A percentile compares a stretch with the other conserved stretches of the same genome.
Conservation (phyloP, 2,329 filamentous ascomycete species). For the Diplocarpon mali region DNA sequence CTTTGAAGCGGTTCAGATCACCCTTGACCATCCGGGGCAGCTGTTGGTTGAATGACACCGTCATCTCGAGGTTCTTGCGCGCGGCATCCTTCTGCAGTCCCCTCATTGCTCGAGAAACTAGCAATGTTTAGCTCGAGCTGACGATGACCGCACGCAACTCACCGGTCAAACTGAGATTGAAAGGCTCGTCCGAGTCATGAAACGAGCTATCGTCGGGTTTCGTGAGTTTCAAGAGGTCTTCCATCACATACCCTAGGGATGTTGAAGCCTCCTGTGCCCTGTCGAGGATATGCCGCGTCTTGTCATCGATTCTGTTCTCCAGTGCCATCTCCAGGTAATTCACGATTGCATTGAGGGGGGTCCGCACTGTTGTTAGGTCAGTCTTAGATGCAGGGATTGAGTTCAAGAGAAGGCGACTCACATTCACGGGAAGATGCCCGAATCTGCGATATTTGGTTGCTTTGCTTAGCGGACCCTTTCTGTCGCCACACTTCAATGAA, state of each 20-base stretch:
- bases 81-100: slow-evolving; percentile 16
- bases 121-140: background rate
- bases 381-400: background rate
- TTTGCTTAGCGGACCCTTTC: slow-evolving; percentile 14
- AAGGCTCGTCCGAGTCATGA: slow-evolving; percentile 10
- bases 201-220: slow-evolving; percentile 13
- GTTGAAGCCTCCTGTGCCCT: slow-evolving; percentile 16
- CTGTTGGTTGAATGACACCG: slow-evolving; percentile 13
- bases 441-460: slow-evolving; percentile 15
- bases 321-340: slow-evolving; percentile 21
- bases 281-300: slow-evolving; percentile 13
- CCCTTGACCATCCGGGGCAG: slow-evolving; percentile 16
- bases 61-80: slow-evolving; percentile 15
- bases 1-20: slow-evolving; percentile 15
- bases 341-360: slow-evolving; percentile 17
- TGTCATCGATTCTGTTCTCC: slow-evolving; percentile 14
- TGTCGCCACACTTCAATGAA: slow-evolving; percentile 21
- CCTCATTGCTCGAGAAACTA: slow-evolving; percentile 11
- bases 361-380: slow-evolving; percentile 10
- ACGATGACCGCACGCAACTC: background rate
- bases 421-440: slow-evolving; percentile 17
- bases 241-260: slow-evolving; percentile 15
- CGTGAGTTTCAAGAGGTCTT: slow-evolving; percentile 17
- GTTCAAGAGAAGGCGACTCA: background rate
- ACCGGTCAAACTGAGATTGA: slow-evolving; percentile 10